Conservation (phyloP, 202 grass and related monocot genomes). For the Saccharum hybrid region DNA sequence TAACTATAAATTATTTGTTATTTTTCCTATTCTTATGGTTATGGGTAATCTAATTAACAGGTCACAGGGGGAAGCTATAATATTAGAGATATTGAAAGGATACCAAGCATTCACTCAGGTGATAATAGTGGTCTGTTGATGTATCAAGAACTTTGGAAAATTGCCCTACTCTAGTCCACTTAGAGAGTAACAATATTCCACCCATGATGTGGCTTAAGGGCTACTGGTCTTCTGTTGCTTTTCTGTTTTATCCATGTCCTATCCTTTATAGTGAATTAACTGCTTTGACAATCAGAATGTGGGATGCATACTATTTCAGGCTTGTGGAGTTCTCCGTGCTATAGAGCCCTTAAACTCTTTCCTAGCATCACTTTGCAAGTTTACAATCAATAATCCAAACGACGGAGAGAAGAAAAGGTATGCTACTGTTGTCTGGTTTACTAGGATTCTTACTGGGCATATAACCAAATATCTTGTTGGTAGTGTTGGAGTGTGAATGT, state of each 20-base stretch:
- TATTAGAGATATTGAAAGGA: conserved; percentile 99
- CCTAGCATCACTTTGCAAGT: conserved; percentile 98
- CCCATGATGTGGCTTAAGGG: conserved; percentile 33
- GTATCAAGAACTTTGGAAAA: conserved; percentile 27
- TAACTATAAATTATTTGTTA: conserved; percentile 46
- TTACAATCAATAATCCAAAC: conserved; percentile 93
- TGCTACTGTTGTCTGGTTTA: conserved; percentile 30
- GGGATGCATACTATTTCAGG: conserved; percentile 64
- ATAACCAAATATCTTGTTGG: conserved; percentile 6
- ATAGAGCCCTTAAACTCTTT: conserved; percentile 98
- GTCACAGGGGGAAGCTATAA: conserved; percentile 98
- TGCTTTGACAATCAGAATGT: conserved; percentile 44
- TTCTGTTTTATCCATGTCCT: conserved; percentile 25
- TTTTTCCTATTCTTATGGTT: conserved; percentile 43
- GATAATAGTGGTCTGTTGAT: conserved; percentile 39
- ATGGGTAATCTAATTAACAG: conserved; percentile 58
- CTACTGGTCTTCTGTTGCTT: conserved; percentile 24
- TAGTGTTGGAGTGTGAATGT: no score
- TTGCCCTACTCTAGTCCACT: conserved; percentile 21
- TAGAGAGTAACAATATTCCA: conserved; percentile 12
- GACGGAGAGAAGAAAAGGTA: conserved; percentile 97
- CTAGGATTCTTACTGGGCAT: conserved; percentile 10
- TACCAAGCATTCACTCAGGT: conserved; percentile 99
- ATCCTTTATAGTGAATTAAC: conserved; percentile 21
- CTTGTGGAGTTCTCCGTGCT: conserved; percentile 93